Percentiles rank a stretch among this genome's conserved stretches.
phyloP scores from a whole-genome alignment of 2,329 filamentous ascomycete species.

The Cladosporium velox region DNA sequence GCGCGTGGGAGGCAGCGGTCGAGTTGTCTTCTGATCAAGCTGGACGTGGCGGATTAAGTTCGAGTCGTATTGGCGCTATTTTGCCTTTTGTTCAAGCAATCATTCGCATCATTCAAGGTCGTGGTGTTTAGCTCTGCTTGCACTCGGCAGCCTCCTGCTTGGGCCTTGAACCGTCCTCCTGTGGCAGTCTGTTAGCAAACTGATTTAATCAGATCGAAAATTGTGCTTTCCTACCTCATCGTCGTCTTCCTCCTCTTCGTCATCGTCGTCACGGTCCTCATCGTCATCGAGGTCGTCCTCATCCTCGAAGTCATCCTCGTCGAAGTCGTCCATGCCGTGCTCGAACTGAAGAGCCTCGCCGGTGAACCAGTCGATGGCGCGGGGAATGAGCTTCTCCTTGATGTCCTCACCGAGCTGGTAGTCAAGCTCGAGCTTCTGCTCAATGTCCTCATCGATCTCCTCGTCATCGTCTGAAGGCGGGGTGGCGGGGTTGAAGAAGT shows the following conservation, averaged over 20 bases:
- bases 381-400: constrained; percentile 99
- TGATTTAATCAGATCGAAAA: background rate
- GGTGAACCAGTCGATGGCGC: constrained; percentile 99
- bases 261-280: constrained; percentile 75
- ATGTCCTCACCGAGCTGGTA: constrained; percentile 99
- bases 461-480: constrained; percentile 77
- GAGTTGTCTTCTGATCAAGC: constrained; percentile 1
- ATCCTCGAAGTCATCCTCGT: constrained; percentile 80
- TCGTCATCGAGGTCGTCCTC: constrained; percentile 93
- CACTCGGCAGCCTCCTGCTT: constrained; percentile 94
- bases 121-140: constrained; percentile 74
- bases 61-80: constrained; percentile 8
- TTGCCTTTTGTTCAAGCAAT: constrained; percentile 1
- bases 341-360: constrained; percentile 96
- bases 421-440: constrained; percentile 96
- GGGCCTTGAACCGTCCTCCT: constrained; percentile 86
- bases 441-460: constrained; percentile 83
- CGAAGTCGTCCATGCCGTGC: constrained; percentile 83
- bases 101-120: constrained; percentile 8
- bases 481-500: constrained; percentile 97
- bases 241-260: constrained; percentile 66
- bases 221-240: constrained; percentile 48
- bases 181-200: constrained; percentile 30
- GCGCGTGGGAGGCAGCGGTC: constrained; percentile 8
- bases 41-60: constrained; percentile 8